Base-by-base conservation (phyloP, 2,329 filamentous ascomycete species). In the Fusarium multiceps region DNA sequence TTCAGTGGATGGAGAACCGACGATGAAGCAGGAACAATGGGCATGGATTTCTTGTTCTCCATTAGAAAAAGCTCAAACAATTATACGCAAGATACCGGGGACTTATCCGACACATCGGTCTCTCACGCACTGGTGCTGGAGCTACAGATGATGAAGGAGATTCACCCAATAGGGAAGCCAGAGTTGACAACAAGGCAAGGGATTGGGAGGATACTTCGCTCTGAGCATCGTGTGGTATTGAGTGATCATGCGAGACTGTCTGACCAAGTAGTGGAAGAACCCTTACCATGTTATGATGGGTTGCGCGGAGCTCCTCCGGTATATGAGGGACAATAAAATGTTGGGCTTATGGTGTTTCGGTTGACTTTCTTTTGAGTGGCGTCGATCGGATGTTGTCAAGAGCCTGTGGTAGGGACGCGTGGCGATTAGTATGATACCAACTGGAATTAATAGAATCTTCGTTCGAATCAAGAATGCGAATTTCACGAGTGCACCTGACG, bases 121-220 rank as follows among this genome's bases (percentile, higher is more conserved):
- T 89, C 89, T 40, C 95, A 98, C 83, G 89, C 91, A 74, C 87
- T 98, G 45, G 88, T 97, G 69, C 86, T 98, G 53, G 95, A 98
- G 81, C 88, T 98, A 82, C 93, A 98, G 47, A 93, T 98, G 21
- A 92, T 93, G 6, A 95, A 97, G 80, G 95, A 98, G 79, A 94
- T 92, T 82, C 87, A 85, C 0, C 92, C 90, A 61, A 88, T 90
- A 75, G 90, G 88, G 55, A 90, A 89, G 76, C 84, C 85, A 0
- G 80, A 83, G 45, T 83, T 93, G 42, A 87, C 92, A 32, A 93
- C 93, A 1, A 93, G 94, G 37, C 98, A 94, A 0, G 95, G 95
- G 51, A 91, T 93, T 1, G 95, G 94, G 0, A 88, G 95, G 62
- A 94, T 98, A 55, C 84, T 98, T 64, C 88, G 94, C 66, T 97